Base-by-base conservation (phyloP, 2,329 filamentous ascomycete genomes). In the Teratosphaeriaceae sp. region DNA sequence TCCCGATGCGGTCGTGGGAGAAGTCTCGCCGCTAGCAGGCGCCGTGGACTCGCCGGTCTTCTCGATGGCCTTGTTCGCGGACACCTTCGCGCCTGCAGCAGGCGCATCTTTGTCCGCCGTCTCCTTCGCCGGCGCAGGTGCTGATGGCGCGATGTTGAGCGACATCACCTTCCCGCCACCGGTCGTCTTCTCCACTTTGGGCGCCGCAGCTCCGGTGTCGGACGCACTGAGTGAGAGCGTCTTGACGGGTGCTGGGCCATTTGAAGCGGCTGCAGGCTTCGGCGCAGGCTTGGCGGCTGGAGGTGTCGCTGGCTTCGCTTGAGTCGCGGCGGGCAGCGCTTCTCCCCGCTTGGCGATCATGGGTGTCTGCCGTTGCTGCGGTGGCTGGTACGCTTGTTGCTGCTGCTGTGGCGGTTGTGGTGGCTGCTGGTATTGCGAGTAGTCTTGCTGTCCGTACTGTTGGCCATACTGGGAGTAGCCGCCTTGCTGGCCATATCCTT, bases 1-100 rank as follows among this genome's bases (percentile, higher is more conserved):
- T 36, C 89, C 90, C 9, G 88, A 92, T 1, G 85, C 85, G 7
- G 86, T 85, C 4, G 84, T 78, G 15, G 90, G 86, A 1, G 88
- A 92, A 3, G 84, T 83, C 61, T 80, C 85, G 43, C 88, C 88
- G 41, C 65, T 66, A 36, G 55, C 47, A 35, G 75, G 70, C 37
- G 69, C 69, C 7, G 77, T 71, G 42, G 78, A 74, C 63, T 89
- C 83, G 42, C 88, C 86, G 0, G 85, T 84, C 75, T 95, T 95
- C 60, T 94, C 88, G 50, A 96, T 87, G 8, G 90, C 89, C 69
- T 96, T 96, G 39, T 80, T 73, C 3, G 89, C 90, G 2, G 84
- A 73, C n/a, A 85, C 82, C 69, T 96, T 96, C 48, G 88, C 76
- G 22, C 87, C 85, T 21, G 84, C 83, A 51, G 85, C 83, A 2